Evolutionary conservation across 2,329 filamentous ascomycete species (phyloP), one percentile per base, ranked within the genome.

Genomic region (Trichophaea hybrida): DNA sequence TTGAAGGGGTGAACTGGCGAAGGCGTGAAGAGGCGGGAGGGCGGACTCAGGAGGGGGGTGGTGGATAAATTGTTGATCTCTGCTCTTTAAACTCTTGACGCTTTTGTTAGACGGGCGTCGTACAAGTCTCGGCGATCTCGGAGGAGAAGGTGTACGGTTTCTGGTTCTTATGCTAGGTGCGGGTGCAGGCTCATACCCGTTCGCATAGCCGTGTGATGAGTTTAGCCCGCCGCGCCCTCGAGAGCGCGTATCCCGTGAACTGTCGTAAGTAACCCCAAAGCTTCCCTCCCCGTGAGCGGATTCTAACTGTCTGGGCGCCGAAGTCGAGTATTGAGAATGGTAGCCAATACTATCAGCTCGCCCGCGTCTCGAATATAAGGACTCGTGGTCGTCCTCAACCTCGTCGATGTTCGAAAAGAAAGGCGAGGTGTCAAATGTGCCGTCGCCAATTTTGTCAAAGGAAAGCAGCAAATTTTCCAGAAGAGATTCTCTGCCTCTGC

Each of bases 381-480:
- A 64, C 74, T 71, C 57, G 71, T 66, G 8, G 72, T 72, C 24
- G 24, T 24, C 24, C 65, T 65, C 59, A 64, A 73, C 66, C 63
- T 76, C 74, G 68, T 75, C 71, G 32, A 71, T 46, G 10, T 75
- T 60, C 13, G 73, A 69, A 54, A 74, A 74, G 43, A 69, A 67
- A 12, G 69, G 43, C 48, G 74, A 66, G 53, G 69, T 68, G 0
- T 65, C 61, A 10, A 64, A 59, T 60, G 69, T 65, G 37, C 69
- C 69, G 48, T 67, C 60, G 6, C 66, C 66, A 49, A 72, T 64
- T 72, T 91, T 86, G 73, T 95, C 91, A 65, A 98, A 83, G 44
- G 90, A 95, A 65, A 93, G 77, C 62, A 97, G 82, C 85, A 98
- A 93, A 72, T 96, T 94, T 73, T 93, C 86, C 61, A 98, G 88